Percentiles rank a stretch among this genome's conserved stretches.
phyloP scores from a whole-genome alignment of 2,329 filamentous ascomycete genomes.

The Paradendryphiella salina region DNA sequence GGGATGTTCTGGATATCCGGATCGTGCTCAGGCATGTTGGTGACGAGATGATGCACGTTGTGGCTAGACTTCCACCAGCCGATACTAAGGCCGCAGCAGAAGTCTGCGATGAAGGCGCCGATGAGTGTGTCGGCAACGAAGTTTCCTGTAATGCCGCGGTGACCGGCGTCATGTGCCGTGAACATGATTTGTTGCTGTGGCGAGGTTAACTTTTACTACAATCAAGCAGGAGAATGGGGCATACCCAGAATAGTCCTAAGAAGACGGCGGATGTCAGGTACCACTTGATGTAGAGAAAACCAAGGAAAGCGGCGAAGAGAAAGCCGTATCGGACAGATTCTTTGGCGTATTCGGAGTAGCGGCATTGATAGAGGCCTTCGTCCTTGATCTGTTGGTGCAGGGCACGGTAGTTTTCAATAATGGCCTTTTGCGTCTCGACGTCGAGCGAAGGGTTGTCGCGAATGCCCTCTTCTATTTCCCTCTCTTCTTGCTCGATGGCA shows the following conservation, averaged over 20 bases:
- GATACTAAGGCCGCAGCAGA: slow-evolving; percentile 67
- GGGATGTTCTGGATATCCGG: slow-evolving; percentile 66
- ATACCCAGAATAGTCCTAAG: slow-evolving; percentile 64
- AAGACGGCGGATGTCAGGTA: slow-evolving; percentile 62
- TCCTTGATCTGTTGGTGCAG: slow-evolving; percentile 61
- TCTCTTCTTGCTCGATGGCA: slow-evolving; percentile 41
- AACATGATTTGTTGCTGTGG: slow-evolving; percentile 69
- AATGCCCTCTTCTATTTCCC: slow-evolving; percentile 45
- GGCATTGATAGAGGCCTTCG: slow-evolving; percentile 62
- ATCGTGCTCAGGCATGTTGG: slow-evolving; percentile 60
- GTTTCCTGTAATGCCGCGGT: slow-evolving; percentile 64
- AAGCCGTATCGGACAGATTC: slow-evolving; percentile 59
- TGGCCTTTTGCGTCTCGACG: slow-evolving; percentile 57
- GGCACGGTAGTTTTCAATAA: slow-evolving; percentile 59
- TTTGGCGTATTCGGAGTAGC: slow-evolving; percentile 61
- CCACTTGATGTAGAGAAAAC: slow-evolving; percentile 56
- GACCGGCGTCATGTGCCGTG: slow-evolving; percentile 67
- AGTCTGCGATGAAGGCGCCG: slow-evolving; percentile 65
- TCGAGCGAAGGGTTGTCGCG: slow-evolving; percentile 58
- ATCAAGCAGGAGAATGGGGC: neutral
- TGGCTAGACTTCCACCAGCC: slow-evolving; percentile 73
- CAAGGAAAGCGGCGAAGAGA: slow-evolving; percentile 56
- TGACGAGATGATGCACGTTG: slow-evolving; percentile 69
- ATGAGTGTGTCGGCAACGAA: slow-evolving; percentile 63
- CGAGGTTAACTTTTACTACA: slow-evolving; percentile 12